Evolutionary conservation across 805 yeast genomes (phyloP), one percentile per base, ranked within the genome.

Genomic region (Pichia sporocuriosa): DNA sequence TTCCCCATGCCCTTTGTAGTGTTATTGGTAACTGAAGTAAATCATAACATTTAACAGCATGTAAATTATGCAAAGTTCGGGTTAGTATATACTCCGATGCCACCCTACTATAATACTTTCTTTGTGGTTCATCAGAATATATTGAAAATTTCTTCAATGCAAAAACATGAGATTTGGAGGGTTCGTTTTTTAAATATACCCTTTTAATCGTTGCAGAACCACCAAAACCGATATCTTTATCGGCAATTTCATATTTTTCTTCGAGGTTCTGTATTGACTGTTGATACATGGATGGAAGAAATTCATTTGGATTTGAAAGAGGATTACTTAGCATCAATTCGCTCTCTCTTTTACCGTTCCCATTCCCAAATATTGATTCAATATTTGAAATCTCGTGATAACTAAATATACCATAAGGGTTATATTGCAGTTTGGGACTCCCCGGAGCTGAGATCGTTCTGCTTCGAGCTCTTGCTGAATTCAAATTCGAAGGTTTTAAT

Each of bases 1-100:
- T 73, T 3, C 90, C 93, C 93, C 93, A 84, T 2, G 85, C 81
- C 48, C 88, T 65, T 2, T 74, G 68, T 45, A 80, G 58, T 17
- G 75, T 71, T 1, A 81, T 68, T 42, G 81, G 83, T 17, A 81
- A 67, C 43, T 77, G 70, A 15, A 82, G 57, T 20, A 82, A 53
- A 10, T 74, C 76, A 48, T 68, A 65, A 4, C 81, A 77, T 27
- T 68, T 68, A 9, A 79, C 74, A 12, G 80, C 72, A 58, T 84
- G 89, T 36, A 79, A 65, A n/a, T 68, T 66, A 40, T 72, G 65
- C 26, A 77, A 56, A 32, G 65, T 66, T 46, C 71, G 76, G 11
- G 84, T 77, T 46, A 84, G 73, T 32, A 81, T 59, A 52, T 64
- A 84, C 53, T 84, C 94, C 46, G 75, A 73, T 2, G 72, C 53